phyloP scores from a whole-genome alignment of 768 basidiomycete species.

The Tephrocybe sp. region DNA sequence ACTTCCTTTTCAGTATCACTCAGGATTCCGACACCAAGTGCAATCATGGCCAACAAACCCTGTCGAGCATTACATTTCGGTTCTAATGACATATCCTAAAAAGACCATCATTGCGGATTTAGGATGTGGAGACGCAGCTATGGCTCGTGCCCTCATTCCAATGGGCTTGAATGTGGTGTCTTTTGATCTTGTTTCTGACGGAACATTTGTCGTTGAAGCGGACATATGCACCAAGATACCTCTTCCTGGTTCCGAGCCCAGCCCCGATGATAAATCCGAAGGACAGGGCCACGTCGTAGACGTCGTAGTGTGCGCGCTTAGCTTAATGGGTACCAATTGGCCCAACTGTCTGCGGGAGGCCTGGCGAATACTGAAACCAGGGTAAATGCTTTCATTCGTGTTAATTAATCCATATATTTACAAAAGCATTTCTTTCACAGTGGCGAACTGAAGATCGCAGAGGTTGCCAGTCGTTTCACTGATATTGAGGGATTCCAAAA shows the following conservation, averaged over 20 bases:
- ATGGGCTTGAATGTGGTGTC: constrained; percentile 70
- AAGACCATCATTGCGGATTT: constrained; percentile 85
- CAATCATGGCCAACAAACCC: constrained; percentile 94
- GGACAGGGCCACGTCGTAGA: constrained; percentile 81
- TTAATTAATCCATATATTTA: background rate
- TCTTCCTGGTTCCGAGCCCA: constrained; percentile 73
- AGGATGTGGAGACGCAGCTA: constrained; percentile 91
- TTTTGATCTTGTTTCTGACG: constrained; percentile 78
- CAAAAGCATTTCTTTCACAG: constrained; percentile 32
- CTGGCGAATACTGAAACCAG: constrained; percentile 80
- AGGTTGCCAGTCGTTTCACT: constrained; percentile 83
- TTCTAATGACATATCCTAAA: constrained; percentile 59
- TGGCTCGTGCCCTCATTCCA: constrained; percentile 72
- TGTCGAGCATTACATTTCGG: constrained; percentile 73
- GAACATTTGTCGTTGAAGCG: constrained; percentile 79
- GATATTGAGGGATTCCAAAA: constrained; percentile 63
- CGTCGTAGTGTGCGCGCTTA: constrained; percentile 89
- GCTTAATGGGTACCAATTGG: constrained; percentile 98
- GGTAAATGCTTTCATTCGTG: constrained; percentile 37
- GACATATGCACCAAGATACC: constrained; percentile 83
- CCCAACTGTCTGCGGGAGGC: constrained; percentile 85
- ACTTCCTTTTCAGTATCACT: constrained; percentile 71
- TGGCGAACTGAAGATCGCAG: constrained; percentile 83
- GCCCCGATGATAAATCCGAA: constrained; percentile 32
- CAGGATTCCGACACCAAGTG: constrained; percentile 89